Percentiles rank a stretch among this genome's conserved stretches.
phyloP scores from a whole-genome alignment of 495 filamentous ascomycete species.

The Talaromyces trachyspermus region DNA sequence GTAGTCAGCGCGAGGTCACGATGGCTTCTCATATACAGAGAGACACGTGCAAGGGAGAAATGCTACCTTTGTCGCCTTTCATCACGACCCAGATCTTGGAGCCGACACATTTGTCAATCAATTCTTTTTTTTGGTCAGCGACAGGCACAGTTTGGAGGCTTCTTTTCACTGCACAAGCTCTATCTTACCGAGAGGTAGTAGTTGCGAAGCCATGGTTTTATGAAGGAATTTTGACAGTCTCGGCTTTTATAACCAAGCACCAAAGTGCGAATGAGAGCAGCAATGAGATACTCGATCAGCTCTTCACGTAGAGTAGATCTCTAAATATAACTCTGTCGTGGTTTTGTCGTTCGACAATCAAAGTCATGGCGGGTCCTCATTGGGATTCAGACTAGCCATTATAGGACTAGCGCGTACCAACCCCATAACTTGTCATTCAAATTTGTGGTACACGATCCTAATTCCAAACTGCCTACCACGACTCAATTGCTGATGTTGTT shows the following conservation, averaged over 20 bases:
- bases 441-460: background rate
- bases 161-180: constrained; percentile 1
- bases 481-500: too few relatives aligned
- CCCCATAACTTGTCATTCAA: constrained; percentile 1
- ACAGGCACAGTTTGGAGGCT: background rate
- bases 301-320: background rate
- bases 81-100: constrained; percentile 98
- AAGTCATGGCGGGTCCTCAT: background rate
- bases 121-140: constrained; percentile 50
- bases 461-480: background rate
- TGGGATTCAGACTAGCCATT: background rate
- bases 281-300: background rate
- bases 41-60: background rate
- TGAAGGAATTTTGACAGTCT: background rate
- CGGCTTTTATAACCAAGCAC: too few relatives aligned
- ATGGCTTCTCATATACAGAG: background rate
- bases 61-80: constrained; percentile 93
- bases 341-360: too few relatives aligned
- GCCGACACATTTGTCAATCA: constrained; percentile 98
- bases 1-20: constrained; percentile 10
- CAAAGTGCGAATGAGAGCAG: too few relatives aligned
- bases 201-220: constrained; percentile 62
- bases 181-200: constrained; percentile 63
- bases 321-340: too few relatives aligned
- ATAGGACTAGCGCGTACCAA: background rate